Conservation (phyloP, 2,329 filamentous ascomycete species). For the Aaosphaeria pasadenensis region DNA sequence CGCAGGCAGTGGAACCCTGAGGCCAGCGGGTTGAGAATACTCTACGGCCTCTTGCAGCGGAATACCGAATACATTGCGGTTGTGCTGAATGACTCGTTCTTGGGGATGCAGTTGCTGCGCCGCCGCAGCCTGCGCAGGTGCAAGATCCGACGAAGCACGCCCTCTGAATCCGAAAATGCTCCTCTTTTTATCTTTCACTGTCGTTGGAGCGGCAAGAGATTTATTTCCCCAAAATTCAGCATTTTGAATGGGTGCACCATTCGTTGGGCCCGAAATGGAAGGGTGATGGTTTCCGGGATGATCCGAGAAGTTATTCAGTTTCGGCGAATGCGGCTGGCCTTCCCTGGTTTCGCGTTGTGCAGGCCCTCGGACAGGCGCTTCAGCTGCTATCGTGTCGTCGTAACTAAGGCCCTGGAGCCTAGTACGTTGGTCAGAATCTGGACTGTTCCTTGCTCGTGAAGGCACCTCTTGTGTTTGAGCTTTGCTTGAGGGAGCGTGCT, state of each 20-base stretch:
- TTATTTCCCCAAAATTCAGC: conserved; percentile 84
- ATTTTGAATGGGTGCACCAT: conserved; percentile 80
- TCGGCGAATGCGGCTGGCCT: conserved; percentile 27
- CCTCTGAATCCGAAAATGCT: conserved; percentile 64
- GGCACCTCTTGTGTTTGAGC: conserved; percentile 34
- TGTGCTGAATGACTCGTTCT: conserved; percentile 40
- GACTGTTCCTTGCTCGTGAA: conserved; percentile 35
- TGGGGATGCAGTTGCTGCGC: conserved; percentile 17
- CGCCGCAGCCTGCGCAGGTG: conserved; percentile 32
- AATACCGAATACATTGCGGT: conserved; percentile 72
- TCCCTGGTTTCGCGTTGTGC: conserved; percentile 25
- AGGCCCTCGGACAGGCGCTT: conserved; percentile 53
- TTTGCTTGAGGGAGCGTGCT: conserved; percentile 32
- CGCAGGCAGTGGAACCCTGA: conserved; percentile 75
- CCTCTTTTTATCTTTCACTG: conserved; percentile 77
- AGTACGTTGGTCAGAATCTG: conserved; percentile 27
- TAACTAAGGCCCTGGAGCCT: conserved; percentile 52
- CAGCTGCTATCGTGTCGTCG: conserved; percentile 55
- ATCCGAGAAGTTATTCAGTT: conserved; percentile 34
- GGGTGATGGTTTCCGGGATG: conserved; percentile 32
- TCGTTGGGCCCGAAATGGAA: conserved; percentile 77
- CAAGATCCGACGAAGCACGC: conserved; percentile 68
- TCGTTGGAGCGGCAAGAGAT: conserved; percentile 46
- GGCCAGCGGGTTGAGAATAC: conserved; percentile 69
- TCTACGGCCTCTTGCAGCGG: conserved; percentile 82